A percentile compares a stretch with the other conserved stretches of the same genome.
Conservation (phyloP, 2,329 filamentous ascomycete species). For the Clarireedia paspali region DNA sequence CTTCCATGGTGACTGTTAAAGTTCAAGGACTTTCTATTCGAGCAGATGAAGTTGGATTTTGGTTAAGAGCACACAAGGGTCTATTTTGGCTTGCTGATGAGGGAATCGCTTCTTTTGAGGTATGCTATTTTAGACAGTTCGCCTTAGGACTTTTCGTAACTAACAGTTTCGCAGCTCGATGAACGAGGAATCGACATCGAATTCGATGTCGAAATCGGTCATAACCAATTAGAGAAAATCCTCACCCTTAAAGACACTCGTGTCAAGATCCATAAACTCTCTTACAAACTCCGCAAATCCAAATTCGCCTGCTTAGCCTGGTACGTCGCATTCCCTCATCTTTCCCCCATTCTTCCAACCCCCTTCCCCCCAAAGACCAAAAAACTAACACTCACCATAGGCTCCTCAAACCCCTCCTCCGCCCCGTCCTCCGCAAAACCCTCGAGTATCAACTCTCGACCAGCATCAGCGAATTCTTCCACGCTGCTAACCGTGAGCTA, state of each 20-base stretch:
- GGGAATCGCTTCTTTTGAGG: conserved; percentile 74
- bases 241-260: conserved; percentile 67
- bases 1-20: conserved; percentile 68
- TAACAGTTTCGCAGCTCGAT: conserved; percentile 47
- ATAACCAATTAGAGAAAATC: conserved; percentile 71
- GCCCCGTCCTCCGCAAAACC: conserved; percentile 70
- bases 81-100: conserved; percentile 70
- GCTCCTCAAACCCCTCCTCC: conserved; percentile 72
- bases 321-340: conserved; percentile 25
- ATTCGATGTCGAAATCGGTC: conserved; percentile 75
- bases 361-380: background rate
- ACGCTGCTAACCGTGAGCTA: conserved; percentile 74
- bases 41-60: conserved; percentile 84
- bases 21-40: conserved; percentile 76
- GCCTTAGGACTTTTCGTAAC: background rate
- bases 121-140: background rate
- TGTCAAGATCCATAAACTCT: conserved; percentile 79
- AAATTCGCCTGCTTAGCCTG: conserved; percentile 73
- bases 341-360: background rate
- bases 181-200: conserved; percentile 81
- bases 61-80: conserved; percentile 71
- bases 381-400: background rate
- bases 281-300: conserved; percentile 67
- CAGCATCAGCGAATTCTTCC: conserved; percentile 62
- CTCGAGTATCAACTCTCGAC: conserved; percentile 72